Evolutionary conservation across 805 yeast genomes (phyloP).

Genomic region (Torulaspora quercuum): DNA sequence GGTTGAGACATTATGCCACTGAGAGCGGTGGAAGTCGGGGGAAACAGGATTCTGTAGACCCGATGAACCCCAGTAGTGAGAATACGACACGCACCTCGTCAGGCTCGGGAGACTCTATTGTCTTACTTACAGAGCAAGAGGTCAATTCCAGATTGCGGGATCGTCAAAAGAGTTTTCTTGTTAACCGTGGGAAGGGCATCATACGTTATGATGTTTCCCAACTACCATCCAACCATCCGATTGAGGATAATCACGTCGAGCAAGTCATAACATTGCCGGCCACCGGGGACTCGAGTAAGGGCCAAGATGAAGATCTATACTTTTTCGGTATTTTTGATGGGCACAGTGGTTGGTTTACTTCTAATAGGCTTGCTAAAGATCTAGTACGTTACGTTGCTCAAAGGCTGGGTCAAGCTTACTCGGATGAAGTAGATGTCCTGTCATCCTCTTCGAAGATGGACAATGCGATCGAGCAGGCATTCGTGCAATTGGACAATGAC

Average conservation of each 20-base stretch:
- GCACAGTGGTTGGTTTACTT: conserved; percentile 94
- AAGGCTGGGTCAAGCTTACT: conserved; percentile 64
- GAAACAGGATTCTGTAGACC: background rate
- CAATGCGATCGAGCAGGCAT: conserved; percentile 75
- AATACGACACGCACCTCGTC: conserved; percentile 1
- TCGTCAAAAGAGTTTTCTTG: conserved; percentile 73
- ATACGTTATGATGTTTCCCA: conserved; percentile 85
- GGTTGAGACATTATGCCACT: conserved; percentile 26
- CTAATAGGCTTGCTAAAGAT: conserved; percentile 76
- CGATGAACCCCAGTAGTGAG: background rate
- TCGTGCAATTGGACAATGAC: conserved; percentile 78
- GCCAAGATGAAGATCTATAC: conserved; percentile 66
- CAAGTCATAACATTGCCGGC: conserved; percentile 70
- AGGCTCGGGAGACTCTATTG: conserved; percentile 33
- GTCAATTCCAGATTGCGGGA: conserved; percentile 66
- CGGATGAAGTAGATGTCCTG: conserved; percentile 20
- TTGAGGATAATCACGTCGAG: conserved; percentile 91
- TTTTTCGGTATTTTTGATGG: conserved; percentile 97
- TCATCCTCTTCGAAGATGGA: conserved; percentile 71
- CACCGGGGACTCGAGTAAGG: conserved; percentile 32
- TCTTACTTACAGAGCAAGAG: conserved; percentile 61
- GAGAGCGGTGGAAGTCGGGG: conserved; percentile 4
- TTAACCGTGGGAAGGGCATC: conserved; percentile 85
- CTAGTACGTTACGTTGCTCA: conserved; percentile 71
- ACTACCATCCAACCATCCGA: conserved; percentile 85